These are phyloP conservation scores for Russula sp. DNA, from an alignment of 768 basidiomycete species.

Conservation along the genomic window DNA sequence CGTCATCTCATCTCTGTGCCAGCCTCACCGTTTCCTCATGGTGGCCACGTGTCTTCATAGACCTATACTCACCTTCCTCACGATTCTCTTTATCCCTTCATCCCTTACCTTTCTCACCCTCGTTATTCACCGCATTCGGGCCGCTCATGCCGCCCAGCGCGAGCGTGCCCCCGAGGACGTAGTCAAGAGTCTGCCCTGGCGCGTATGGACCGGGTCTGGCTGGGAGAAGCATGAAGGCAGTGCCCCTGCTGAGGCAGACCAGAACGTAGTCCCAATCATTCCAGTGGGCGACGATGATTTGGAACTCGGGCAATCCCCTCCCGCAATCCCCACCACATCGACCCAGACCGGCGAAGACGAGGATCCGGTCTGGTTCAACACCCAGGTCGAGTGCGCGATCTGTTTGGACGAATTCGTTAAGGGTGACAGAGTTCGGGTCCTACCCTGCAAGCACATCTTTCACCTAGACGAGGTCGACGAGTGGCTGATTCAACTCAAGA, in stretches of 20 bases:
- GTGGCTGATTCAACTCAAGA: slow-evolving; percentile 91
- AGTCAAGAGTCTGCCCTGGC: slow-evolving; percentile 73
- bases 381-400: slow-evolving; percentile 86
- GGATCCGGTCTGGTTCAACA: slow-evolving; percentile 69
- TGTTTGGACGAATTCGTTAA: slow-evolving; percentile 82
- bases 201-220: slow-evolving; percentile 74
- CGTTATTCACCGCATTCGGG: slow-evolving; percentile 82
- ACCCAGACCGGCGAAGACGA: slow-evolving; percentile 26
- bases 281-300: slow-evolving; percentile 20
- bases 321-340: slow-evolving; percentile 22
- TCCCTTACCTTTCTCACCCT: slow-evolving; percentile 85
- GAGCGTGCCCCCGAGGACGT: slow-evolving; percentile 80
- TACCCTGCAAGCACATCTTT: slow-evolving; percentile 95
- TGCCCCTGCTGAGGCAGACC: slow-evolving; percentile 3
- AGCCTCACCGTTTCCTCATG: slow-evolving; percentile 5
- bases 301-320: slow-evolving; percentile 17
- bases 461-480: slow-evolving; percentile 87
- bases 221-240: slow-evolving; percentile 69
- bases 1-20: slow-evolving; percentile 29
- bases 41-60: slow-evolving; percentile 34
- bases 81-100: slow-evolving; percentile 87
- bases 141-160: slow-evolving; percentile 71
- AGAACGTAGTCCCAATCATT: neutral
- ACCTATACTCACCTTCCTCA: slow-evolving; percentile 78
- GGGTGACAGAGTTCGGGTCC: slow-evolving; percentile 84